A percentile compares a stretch with the other conserved stretches of the same genome.
Evolutionary conservation across 306 rosid species (phyloP).

Genomic region (Sicyos baderoa): DNA sequence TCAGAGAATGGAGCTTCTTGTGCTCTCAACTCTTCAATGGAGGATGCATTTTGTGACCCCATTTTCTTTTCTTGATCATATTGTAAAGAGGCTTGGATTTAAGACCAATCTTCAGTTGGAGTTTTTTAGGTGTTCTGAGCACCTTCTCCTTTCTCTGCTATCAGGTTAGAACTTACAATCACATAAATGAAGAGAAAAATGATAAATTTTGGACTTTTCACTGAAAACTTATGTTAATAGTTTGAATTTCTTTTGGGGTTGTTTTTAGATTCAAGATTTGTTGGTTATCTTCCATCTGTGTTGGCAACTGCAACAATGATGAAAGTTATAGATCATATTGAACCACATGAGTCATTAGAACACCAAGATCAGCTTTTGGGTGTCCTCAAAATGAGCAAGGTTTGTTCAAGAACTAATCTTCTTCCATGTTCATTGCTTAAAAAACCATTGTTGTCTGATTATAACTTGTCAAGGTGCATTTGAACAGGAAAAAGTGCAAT

Average conservation of each 20-base stretch:
- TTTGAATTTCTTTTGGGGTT: no score
- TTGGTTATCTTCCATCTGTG: constrained; percentile 54
- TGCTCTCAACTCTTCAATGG: constrained; percentile 56
- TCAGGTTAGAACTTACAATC: constrained; percentile 31
- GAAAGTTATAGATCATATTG: constrained; percentile 52
- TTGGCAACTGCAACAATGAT: constrained; percentile 61
- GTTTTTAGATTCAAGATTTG: constrained; percentile 52
- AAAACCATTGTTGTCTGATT: no score
- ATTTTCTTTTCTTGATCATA: constrained; percentile 56
- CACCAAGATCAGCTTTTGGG: constrained; percentile 48
- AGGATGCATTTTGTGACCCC: constrained; percentile 71
- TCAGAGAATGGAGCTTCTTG: constrained; percentile 61
- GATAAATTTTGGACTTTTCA: background rate
- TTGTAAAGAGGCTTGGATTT: constrained; percentile 51
- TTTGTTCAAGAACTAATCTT: constrained; percentile 15
- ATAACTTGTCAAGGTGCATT: background rate
- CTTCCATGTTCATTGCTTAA: no score
- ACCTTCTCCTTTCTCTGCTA: constrained; percentile 48
- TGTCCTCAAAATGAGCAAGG: constrained; percentile 52
- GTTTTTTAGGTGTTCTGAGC: constrained; percentile 45
- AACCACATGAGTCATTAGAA: constrained; percentile 33
- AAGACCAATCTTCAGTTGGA: constrained; percentile 51
- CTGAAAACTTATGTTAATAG: no score
- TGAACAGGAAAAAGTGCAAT: constrained; percentile 50
- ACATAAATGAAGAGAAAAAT: background rate